A percentile compares a stretch with the other conserved stretches of the same genome.
phyloP scores from a whole-genome alignment of 495 filamentous ascomycete species.

The Hypoxylon perforatum region DNA sequence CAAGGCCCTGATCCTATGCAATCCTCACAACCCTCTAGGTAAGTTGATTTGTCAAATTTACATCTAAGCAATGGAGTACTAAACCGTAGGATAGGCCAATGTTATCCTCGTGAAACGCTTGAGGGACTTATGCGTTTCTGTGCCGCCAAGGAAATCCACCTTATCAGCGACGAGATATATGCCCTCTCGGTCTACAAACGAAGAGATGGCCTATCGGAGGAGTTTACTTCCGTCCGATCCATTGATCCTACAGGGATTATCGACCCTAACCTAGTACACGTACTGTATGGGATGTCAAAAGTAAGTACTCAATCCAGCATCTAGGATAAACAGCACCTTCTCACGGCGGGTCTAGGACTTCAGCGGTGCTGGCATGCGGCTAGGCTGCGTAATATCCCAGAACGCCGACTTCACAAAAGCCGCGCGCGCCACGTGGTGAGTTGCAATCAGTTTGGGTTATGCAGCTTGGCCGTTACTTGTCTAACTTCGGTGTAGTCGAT shows the following conservation, averaged over 20 bases:
- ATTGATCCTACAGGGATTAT: conserved; percentile 62
- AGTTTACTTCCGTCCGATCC: conserved; percentile 66
- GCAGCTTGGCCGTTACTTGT: neutral
- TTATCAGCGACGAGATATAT: conserved; percentile 74
- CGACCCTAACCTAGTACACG: conserved; percentile 63
- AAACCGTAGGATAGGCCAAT: conserved; percentile 44
- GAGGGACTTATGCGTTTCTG: conserved; percentile 63
- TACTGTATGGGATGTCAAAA: conserved; percentile 70
- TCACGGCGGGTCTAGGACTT: conserved; percentile 58
- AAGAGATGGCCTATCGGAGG: conserved; percentile 41
- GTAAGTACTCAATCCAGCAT: conserved; percentile 16
- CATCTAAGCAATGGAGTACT: neutral
- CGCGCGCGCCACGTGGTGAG: conserved; percentile 45
- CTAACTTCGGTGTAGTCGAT: conserved; percentile 42
- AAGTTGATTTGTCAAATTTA: conserved; percentile 13
- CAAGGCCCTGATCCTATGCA: conserved; percentile 64
- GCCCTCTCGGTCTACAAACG: conserved; percentile 64
- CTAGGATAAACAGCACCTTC: neutral
- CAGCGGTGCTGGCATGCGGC: conserved; percentile 64
- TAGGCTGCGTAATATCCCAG: conserved; percentile 65
- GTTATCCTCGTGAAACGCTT: conserved; percentile 63
- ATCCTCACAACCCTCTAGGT: conserved; percentile 72
- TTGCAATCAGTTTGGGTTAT: neutral
- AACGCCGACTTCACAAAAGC: conserved; percentile 57
- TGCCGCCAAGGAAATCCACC: conserved; percentile 63